Base-by-base conservation (phyloP, 139 green algal species). In the Picochlorum sp. region DNA sequence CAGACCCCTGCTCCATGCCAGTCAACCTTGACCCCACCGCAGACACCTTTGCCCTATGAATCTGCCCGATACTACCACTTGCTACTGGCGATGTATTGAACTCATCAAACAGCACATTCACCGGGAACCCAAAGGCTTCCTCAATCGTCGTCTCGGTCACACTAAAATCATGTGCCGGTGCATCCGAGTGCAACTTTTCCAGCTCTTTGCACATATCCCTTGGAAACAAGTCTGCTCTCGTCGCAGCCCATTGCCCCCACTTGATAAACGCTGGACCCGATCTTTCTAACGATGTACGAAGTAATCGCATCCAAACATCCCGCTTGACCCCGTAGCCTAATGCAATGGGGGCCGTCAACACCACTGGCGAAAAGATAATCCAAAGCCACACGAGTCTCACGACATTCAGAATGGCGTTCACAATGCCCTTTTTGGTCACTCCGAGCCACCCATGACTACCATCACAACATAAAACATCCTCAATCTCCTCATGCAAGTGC, bases 191-290 rank as follows among this genome's bases (percentile, higher is more conserved):
- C 59, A 98, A 77, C 38, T 71, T 57, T 64, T 83, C 82, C 62
- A 98, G 81, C 45, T 88, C 77, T 7, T 77, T 68, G 60, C 83
- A 92, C n/a, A 96, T 80, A 69, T 96, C 89, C 1, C 74, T 74
- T 0, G 94, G 90, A 67, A 99, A 98, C 24, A 99, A 68, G 81
- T 99, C 94, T 18, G 69, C 69, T 14, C 94, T 76, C 1, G 88
- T 91, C 21, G 89, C 81, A 3, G 87, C 83, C 94, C 94, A 99
- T 77, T 99, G 94, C 0, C 88, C 94, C 91, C 90, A 97, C 79
- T 97, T 97, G 66, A 97, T 95, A 67, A 91, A 95, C 0, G 87
- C 87, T 8, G 89, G 81, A 11, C 81, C 83, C 3, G 65, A 68
- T 1, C 26, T 13, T 56, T 83, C 79, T 37, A 82, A 64, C 23